Evolutionary conservation across 2,329 filamentous ascomycete species (phyloP).

Genomic region (Trichophyton verrucosum): DNA sequence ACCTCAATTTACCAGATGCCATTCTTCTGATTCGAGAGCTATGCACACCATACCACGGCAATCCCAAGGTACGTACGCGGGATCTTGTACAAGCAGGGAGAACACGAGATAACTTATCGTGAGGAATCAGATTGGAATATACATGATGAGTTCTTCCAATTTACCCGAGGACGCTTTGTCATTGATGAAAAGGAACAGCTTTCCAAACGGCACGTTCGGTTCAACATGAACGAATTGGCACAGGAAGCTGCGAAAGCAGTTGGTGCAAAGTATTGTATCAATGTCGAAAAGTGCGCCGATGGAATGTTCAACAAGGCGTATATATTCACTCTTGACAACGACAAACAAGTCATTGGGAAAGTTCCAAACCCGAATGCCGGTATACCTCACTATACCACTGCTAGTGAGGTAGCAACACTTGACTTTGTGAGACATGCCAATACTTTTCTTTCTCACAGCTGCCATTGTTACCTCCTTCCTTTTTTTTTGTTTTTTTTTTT

Average conservation of each 20-base stretch:
- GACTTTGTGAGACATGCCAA: slow-evolving; percentile 15
- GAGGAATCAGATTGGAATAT: too few species aligned
- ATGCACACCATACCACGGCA: background rate
- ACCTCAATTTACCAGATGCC: background rate
- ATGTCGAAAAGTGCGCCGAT: slow-evolving; percentile 8
- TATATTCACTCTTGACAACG: slow-evolving; percentile 14
- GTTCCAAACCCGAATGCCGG: slow-evolving; percentile 10
- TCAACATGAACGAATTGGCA: slow-evolving; percentile 26
- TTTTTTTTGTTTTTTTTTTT: background rate
- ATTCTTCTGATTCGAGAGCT: background rate
- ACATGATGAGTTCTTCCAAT: slow-evolving; percentile 4
- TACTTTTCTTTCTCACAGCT: background rate
- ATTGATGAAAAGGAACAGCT: slow-evolving; percentile 6
- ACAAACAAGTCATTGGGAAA: slow-evolving; percentile 9
- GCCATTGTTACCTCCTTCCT: background rate
- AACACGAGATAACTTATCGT: too few species aligned
- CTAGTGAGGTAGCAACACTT: slow-evolving; percentile 30
- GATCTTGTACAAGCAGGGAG: too few species aligned
- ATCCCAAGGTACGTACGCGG: background rate
- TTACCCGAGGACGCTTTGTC: slow-evolving; percentile 9
- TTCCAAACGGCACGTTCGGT: slow-evolving; percentile 11
- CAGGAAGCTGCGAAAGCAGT: slow-evolving; percentile 20
- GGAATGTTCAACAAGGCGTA: slow-evolving; percentile 16
- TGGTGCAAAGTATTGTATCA: slow-evolving; percentile 15
- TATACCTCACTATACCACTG: slow-evolving; percentile 15